Percentiles rank a stretch among this genome's conserved stretches.
Evolutionary conservation across 495 filamentous ascomycete species (phyloP).

Genomic region (Xylaria curta): DNA sequence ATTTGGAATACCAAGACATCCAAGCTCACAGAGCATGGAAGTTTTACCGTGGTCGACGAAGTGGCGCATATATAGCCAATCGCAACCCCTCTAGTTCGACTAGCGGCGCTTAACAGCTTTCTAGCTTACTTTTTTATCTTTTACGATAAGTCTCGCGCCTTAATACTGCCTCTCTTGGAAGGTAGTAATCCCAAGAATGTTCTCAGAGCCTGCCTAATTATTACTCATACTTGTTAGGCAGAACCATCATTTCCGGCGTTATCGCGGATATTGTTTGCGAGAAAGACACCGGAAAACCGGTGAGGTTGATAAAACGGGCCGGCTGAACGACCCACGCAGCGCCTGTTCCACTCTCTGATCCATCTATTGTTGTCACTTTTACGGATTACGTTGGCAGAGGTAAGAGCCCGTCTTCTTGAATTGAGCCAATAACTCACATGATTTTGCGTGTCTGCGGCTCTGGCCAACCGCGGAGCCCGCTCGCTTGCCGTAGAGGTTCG

Average conservation of each 20-base stretch:
- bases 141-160: neutral
- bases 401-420: neutral
- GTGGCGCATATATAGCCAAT: constrained; percentile 22
- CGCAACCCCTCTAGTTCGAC: neutral
- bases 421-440: constrained; percentile 19
- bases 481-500: neutral
- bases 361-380: neutral
- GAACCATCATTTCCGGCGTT: neutral
- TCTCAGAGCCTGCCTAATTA: neutral
- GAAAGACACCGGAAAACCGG: neutral
- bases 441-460: constrained; percentile 12
- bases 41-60: neutral
- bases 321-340: neutral
- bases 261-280: neutral
- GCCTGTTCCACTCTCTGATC: neutral
- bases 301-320: constrained; percentile 6
- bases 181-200: constrained; percentile 8
- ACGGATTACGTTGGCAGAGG: neutral
- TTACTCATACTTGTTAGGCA: neutral
- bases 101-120: constrained; percentile 22
- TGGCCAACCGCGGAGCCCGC: constrained; percentile 6
- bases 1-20: constrained; percentile 20
- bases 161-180: constrained; percentile 10
- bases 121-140: neutral
- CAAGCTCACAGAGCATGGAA: constrained; percentile 8